Evolutionary conservation across 139 green algal genomes (phyloP), one percentile per base, ranked within the genome.

Genomic region (Closterium sp.): DNA sequence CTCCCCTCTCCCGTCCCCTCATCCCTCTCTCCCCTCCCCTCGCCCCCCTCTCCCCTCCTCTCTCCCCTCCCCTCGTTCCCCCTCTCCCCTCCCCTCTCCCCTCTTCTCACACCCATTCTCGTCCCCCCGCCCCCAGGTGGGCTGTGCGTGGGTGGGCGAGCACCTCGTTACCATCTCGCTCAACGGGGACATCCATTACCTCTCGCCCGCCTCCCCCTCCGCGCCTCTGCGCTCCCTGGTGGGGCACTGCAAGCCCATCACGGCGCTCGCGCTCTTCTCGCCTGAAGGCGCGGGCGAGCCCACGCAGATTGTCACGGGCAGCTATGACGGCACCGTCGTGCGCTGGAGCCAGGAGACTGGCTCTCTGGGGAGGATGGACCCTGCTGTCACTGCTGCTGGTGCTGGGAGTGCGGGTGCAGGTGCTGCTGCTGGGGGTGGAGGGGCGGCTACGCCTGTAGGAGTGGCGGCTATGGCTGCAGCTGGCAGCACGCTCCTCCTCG

Each of bases 101-200:
- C 64, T 83, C 19, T 19, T 83, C 64, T 83, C 19, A 19, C 69
- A 4, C 76, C 76, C 83, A 32, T 19, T 36, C 31, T 86, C 30
- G 7, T 86, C 30, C 64, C 16, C 7, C 83, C 83, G 86, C 35
- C 85, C 90, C 86, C 94, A 95, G 93, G 93, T 95, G 66, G 94
- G 94, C 10, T 95, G 90, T 84, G 33, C 91, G 9, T 95, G 89
- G 92, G 35, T 95, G 12, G 89, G 85, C 34, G 84, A 90, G 33
- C 32, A 91, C 90, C 31, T 93, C n/a, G 85, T 95, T 5, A 92
- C 93, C 35, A 31, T 95, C 32, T 94, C 93, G 9, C 94, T 95
- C 36, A 90, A 21, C 85, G 93, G 90, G 9, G 34, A 86, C 94
- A 88, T 95, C 69, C 94, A 95, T 89, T 88, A 89, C 34, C 38